Conservation (phyloP, 2,329 filamentous ascomycete species). For the Byssochlamys sp. region DNA sequence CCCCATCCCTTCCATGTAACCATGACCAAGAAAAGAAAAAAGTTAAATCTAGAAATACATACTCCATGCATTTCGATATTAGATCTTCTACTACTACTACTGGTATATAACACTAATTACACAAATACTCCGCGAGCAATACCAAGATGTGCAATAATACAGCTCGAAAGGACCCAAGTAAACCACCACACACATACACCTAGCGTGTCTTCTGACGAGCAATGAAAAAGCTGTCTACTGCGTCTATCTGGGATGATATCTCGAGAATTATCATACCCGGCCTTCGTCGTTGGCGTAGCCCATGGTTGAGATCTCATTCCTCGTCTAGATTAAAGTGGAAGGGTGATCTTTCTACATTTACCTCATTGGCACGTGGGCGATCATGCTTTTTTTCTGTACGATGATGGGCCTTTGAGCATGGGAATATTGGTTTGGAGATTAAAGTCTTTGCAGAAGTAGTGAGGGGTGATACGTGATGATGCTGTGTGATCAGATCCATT, state of each 20-base stretch:
- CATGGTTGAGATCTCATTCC: conserved; percentile 69
- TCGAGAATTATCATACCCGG: conserved; percentile 22
- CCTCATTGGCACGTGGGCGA: conserved; percentile 46
- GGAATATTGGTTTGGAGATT: conserved; percentile 40
- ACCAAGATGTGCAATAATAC: conserved; percentile 57
- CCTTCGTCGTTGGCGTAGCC: conserved; percentile 55
- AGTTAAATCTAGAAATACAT: too few species aligned
- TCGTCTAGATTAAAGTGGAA: conserved; percentile 58
- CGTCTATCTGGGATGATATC: too few species aligned
- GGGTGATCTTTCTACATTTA: conserved; percentile 31
- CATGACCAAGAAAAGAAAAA: too few species aligned
- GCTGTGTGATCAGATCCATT: too few species aligned
- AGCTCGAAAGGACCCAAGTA: too few species aligned
- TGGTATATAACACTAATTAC: conserved; percentile 45
- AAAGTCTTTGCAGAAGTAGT: conserved; percentile 25
- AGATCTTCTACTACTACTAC: too few species aligned
- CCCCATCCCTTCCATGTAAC: too few species aligned
- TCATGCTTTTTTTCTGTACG: conserved; percentile 41
- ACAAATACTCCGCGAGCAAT: conserved; percentile 54
- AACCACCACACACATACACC: too few species aligned
- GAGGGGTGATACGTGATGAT: conserved; percentile 1
- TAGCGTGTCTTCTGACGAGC: too few species aligned
- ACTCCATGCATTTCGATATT: conserved; percentile 24
- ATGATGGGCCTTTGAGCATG: conserved; percentile 43
- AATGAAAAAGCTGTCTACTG: too few species aligned